Base-by-base conservation (phyloP, 495 filamentous ascomycete genomes). In the Aspergillus sparsus region DNA sequence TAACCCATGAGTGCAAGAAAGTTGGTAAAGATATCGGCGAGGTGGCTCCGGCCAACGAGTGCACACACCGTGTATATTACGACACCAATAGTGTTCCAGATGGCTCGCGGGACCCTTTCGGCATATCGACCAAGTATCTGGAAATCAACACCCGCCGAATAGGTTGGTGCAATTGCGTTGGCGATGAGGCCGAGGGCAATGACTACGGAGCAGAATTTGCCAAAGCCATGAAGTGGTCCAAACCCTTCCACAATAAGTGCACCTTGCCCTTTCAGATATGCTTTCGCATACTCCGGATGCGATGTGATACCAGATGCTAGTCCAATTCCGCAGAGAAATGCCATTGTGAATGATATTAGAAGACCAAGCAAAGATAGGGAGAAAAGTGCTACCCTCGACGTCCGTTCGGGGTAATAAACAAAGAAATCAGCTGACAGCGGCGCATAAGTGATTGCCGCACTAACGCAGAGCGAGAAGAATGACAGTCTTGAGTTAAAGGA, bases 1-100 rank as follows among this genome's bases (percentile, higher is more conserved):
- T 90, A 90, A 27, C 87, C 87, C 85, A 91, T 90, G 32, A 91
- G 70, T 1, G 86, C 82, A 18, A 91, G 76, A 68, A 90, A 90
- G 69, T 90, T 89, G 11, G 81, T 82, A 62, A 91, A 90, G 60
- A 91, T 86, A 15, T 78, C 78, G 6, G 84, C 80, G 21, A 90
- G 75, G 54, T 83, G 58, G 49, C 84, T 75, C 6, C 86, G 77
- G 11, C 88, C 88, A 2, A 79, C 87, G 13, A 90, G 73, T 0
- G 85, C 87, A 63, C 85, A 87, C 39, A 86, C 82, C 5, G 82
- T 79, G 63, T 83, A 85, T 31, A 91, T 81, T 9, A 89, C 70
- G 0, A 84, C 77, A 4, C 80, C 75, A 35, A 86, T 66, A 10
- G 80, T 83, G 44, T 83, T 86, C 86, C 87, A 90, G 56, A 88